phyloP scores from a whole-genome alignment of 805 yeast species.

The Saccharomyces eubayanus region DNA sequence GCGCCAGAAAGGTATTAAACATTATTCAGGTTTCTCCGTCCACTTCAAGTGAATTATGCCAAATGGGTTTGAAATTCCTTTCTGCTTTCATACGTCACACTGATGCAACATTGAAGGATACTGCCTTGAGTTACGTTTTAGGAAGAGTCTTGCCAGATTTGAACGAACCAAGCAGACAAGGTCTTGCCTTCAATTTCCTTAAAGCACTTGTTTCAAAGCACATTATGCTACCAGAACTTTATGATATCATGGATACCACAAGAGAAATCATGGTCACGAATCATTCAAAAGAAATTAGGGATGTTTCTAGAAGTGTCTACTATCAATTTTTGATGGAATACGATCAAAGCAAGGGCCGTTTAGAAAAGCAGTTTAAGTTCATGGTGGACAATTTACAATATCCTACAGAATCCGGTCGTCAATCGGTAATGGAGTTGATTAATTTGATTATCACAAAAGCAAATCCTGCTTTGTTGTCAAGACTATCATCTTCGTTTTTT shows the following conservation, averaged over 20 bases:
- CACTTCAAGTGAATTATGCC: slow-evolving; percentile 73
- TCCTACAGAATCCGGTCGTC: slow-evolving; percentile 78
- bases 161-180: slow-evolving; percentile 82
- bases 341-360: slow-evolving; percentile 81
- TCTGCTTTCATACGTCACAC: slow-evolving; percentile 65
- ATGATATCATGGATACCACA: slow-evolving; percentile 77
- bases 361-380: slow-evolving; percentile 75
- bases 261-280: slow-evolving; percentile 83
- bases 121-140: slow-evolving; percentile 66
- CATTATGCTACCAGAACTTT: slow-evolving; percentile 75
- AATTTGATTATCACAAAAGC: slow-evolving; percentile 62
- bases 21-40: slow-evolving; percentile 69
- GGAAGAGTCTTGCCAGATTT: slow-evolving; percentile 74
- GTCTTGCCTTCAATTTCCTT: slow-evolving; percentile 77
- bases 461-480: slow-evolving; percentile 47
- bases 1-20: slow-evolving; percentile 52
- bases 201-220: slow-evolving; percentile 70
- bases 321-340: slow-evolving; percentile 85
- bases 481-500: slow-evolving; percentile 67
- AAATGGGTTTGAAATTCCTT: slow-evolving; percentile 65
- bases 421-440: slow-evolving; percentile 82
- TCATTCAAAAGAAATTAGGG: slow-evolving; percentile 74
- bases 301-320: slow-evolving; percentile 73
- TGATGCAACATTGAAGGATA: slow-evolving; percentile 56
- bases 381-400: slow-evolving; percentile 74